These are phyloP conservation scores for Lactifluus volemus DNA, from an alignment of 768 basidiomycete genomes.

Conservation along the genomic window DNA sequence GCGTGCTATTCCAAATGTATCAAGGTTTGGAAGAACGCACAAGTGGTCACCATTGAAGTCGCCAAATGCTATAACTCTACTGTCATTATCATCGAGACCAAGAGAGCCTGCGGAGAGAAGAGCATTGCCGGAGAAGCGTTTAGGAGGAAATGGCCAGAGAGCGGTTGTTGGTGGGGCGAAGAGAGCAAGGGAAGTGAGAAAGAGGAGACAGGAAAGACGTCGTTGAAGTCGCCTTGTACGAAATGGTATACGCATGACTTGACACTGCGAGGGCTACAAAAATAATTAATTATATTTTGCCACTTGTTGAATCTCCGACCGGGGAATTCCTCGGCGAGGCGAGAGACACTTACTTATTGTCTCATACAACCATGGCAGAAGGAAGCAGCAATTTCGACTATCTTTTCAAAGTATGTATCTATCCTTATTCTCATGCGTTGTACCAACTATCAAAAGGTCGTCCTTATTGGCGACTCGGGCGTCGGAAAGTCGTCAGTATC, in stretches of 20 bases:
- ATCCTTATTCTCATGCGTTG: neutral
- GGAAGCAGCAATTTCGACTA: slow-evolving; percentile 89
- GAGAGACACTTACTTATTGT: no score
- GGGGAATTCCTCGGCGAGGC: neutral
- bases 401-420: slow-evolving; percentile 81
- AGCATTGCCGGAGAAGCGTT: slow-evolving; percentile 75
- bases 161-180: slow-evolving; percentile 8
- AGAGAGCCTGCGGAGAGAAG: slow-evolving; percentile 73
- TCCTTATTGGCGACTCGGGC: slow-evolving; percentile 97
- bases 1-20: neutral
- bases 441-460: slow-evolving; percentile 50
- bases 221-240: slow-evolving; percentile 1
- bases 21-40: slow-evolving; percentile 40
- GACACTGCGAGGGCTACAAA: no score
- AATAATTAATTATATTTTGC: no score
- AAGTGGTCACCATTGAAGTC: slow-evolving; percentile 96
- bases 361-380: slow-evolving; percentile 59
- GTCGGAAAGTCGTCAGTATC: slow-evolving; percentile 96
- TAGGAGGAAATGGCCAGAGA: slow-evolving; percentile 82
- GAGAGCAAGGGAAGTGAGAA: neutral
- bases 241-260: slow-evolving; percentile 1
- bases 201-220: slow-evolving; percentile 8
- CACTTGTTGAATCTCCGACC: slow-evolving; percentile 1
- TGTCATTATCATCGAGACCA: slow-evolving; percentile 57
- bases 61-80: slow-evolving; percentile 79